phyloP scores from a whole-genome alignment of 1,284 basidiomycete genomes.

The Microbotryum saponariae region DNA sequence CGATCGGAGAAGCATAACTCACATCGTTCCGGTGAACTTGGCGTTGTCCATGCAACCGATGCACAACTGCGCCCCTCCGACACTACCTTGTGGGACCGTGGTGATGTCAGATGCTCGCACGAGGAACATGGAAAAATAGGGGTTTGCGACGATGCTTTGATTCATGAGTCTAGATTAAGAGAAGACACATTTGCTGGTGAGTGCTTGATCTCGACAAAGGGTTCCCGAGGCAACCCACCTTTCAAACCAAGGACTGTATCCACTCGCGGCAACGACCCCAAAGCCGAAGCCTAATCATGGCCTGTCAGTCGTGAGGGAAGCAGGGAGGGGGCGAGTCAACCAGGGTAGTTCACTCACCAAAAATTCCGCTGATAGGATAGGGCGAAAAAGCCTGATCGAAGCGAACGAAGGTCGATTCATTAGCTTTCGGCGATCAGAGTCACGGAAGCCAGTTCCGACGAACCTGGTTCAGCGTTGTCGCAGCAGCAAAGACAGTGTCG shows the following conservation, averaged over 20 bases:
- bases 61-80: constrained; percentile 1
- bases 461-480: constrained; percentile 9
- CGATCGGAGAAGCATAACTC: not conserved
- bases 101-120: constrained; percentile 1
- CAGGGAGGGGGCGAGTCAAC: no score
- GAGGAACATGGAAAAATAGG: not conserved
- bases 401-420: no score
- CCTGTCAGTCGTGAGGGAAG: no score
- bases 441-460: not conserved
- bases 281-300: constrained; percentile 8
- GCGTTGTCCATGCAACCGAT: constrained; percentile 2
- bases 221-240: not conserved
- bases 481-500: constrained; percentile 17
- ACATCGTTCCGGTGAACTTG: constrained; percentile 3
- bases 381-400: constrained; percentile 8
- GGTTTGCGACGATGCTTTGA: not conserved
- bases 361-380: constrained; percentile 17
- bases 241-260: constrained; percentile 1
- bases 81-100: not conserved
- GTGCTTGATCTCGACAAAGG: no score
- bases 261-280: constrained; percentile 2
- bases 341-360: not conserved
- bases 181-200: not conserved
- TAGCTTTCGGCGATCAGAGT: not conserved
- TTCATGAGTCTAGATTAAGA: not conserved